A percentile compares a stretch with the other conserved stretches of the same genome.
phyloP scores from a whole-genome alignment of 2,329 filamentous ascomycete genomes.

The Cladosporium sp. region DNA sequence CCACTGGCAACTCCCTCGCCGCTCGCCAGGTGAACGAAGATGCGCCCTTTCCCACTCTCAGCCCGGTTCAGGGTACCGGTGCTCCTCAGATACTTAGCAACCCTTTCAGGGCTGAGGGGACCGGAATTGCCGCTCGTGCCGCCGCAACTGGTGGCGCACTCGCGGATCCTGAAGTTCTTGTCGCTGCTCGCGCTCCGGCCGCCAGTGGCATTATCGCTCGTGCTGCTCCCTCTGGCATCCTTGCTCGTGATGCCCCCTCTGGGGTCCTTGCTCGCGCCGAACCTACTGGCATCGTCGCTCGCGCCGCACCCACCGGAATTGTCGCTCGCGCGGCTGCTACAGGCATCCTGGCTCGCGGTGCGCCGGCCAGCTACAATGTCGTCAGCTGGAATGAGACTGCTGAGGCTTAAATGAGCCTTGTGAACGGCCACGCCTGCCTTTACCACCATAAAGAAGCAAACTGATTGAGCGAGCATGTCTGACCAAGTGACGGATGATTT shows the following conservation, averaged over 20 bases:
- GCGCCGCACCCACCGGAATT: background rate
- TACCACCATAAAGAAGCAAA: too few relatives aligned
- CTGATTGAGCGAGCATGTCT: too few relatives aligned
- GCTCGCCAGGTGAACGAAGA: background rate
- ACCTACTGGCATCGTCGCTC: background rate
- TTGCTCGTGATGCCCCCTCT: background rate
- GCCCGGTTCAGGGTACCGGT: background rate
- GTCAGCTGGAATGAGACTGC: conserved; percentile 15
- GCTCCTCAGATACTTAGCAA: background rate
- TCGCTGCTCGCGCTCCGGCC: background rate
- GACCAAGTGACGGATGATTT: background rate
- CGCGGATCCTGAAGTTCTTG: background rate
- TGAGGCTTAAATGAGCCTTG: background rate
- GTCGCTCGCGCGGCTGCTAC: background rate
- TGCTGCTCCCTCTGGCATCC: background rate
- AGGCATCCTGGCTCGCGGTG: background rate
- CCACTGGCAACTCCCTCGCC: background rate
- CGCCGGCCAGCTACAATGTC: conserved; percentile 2
- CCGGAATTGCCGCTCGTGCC: background rate
- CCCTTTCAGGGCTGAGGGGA: background rate
- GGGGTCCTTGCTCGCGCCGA: background rate
- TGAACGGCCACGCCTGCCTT: too few relatives aligned
- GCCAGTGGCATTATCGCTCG: background rate
- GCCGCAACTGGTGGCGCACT: background rate
- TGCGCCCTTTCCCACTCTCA: background rate